Conservation (phyloP, 305 asterid species). For the Fraxinus nigra region DNA sequence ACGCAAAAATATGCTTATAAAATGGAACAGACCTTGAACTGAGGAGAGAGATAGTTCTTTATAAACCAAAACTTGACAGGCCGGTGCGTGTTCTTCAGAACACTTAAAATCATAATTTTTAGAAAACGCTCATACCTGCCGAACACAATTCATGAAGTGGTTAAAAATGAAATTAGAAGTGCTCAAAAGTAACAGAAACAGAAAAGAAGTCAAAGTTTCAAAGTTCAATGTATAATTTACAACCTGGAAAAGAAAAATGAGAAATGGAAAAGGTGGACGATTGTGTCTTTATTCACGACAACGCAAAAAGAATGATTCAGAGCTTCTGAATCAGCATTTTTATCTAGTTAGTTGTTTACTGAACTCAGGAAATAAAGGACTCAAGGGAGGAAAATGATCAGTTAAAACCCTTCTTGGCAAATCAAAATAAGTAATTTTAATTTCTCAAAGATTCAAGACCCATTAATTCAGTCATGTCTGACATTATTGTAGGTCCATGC, state of each 20-base stretch:
- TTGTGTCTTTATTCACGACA: not conserved
- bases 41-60: conserved; percentile 98
- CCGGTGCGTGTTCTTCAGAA: conserved; percentile 80
- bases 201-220: not conserved
- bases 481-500: not conserved
- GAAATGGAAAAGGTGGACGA: not conserved
- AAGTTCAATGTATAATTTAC: not conserved
- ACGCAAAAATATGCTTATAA: conserved; percentile 13
- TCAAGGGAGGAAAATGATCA: not conserved
- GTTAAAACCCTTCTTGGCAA: not conserved
- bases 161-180: conserved; percentile 21
- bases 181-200: conserved; percentile 20
- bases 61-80: conserved; percentile 99
- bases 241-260: not conserved
- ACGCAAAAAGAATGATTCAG: not conserved
- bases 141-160: conserved; percentile 23
- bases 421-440: conserved; percentile 6
- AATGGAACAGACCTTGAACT: conserved; percentile 68
- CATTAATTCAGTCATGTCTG: not conserved
- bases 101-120: conserved; percentile 92
- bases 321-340: not conserved
- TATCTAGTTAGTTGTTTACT: not conserved
- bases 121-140: conserved; percentile 96
- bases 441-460: not conserved
- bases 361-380: not conserved